Percentiles rank a stretch among this genome's conserved stretches.
phyloP scores from a whole-genome alignment of 805 yeast genomes.

The Cyberlindnera amylophila region DNA sequence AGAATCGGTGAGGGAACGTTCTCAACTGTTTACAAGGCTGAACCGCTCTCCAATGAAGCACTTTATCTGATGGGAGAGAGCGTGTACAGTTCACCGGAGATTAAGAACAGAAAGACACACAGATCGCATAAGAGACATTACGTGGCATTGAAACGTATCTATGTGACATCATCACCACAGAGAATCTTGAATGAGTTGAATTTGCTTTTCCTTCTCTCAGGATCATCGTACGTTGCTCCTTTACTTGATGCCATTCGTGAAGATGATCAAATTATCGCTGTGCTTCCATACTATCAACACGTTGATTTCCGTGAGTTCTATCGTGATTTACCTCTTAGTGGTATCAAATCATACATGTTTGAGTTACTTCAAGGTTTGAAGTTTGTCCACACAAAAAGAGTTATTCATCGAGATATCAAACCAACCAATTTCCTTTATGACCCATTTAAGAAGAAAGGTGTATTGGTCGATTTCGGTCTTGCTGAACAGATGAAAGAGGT shows the following conservation, averaged over 20 bases:
- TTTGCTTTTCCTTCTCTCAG: conserved; percentile 63
- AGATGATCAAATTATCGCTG: conserved; percentile 91
- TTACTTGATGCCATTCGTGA: conserved; percentile 80
- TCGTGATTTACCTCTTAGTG: conserved; percentile 71
- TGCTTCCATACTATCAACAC: conserved; percentile 86
- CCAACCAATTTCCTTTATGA: conserved; percentile 68
- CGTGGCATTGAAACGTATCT: conserved; percentile 90
- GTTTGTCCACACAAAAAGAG: conserved; percentile 61
- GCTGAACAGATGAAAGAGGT: conserved; percentile 45
- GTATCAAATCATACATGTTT: conserved; percentile 75
- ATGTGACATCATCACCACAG: conserved; percentile 92
- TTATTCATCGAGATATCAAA: conserved; percentile 75
- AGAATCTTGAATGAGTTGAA: conserved; percentile 87
- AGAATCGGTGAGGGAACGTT: conserved; percentile 86
- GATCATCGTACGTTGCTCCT: conserved; percentile 78
- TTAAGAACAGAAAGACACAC: conserved; percentile 26
- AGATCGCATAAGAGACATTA: conserved; percentile 21
- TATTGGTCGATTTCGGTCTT: conserved; percentile 79
- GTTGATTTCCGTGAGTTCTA: conserved; percentile 86
- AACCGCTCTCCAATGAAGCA: conserved; percentile 37
- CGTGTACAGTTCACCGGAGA: conserved; percentile 31
- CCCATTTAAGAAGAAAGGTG: conserved; percentile 47
- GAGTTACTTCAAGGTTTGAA: conserved; percentile 72
- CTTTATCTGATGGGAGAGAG: conserved; percentile 32
- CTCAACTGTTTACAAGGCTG: conserved; percentile 78